These are phyloP conservation scores for Phytophthora palmivora DNA, from an alignment of 352 stramenopile species.

Conservation along the genomic window DNA sequence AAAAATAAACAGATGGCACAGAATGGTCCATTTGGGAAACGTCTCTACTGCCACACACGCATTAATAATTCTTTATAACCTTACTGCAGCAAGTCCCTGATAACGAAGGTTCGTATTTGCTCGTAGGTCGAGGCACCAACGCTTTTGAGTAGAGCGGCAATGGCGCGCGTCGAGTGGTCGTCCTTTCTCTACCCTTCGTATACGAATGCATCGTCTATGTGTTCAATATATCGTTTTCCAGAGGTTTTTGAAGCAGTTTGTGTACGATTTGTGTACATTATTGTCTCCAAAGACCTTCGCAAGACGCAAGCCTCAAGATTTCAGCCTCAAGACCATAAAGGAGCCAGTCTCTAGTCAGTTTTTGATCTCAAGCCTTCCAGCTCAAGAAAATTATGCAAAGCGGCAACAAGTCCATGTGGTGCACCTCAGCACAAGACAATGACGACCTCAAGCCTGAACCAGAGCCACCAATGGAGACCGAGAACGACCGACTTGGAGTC, in stretches of 20 bases:
- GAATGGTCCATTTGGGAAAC: no score
- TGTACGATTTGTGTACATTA: conserved; percentile 41
- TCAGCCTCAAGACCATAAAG: conserved; percentile 23
- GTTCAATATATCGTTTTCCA: conserved; percentile 15
- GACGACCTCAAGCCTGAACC: conserved; percentile 20
- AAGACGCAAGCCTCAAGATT: conserved; percentile 20
- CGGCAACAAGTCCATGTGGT: conserved; percentile 37
- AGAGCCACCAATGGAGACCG: conserved; percentile 21
- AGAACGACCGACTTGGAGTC: conserved; percentile 29
- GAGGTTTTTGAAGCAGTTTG: conserved; percentile 26
- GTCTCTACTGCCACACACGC: no score
- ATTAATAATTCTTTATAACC: no score
- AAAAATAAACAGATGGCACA: no score
- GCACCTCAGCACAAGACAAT: conserved; percentile 20
- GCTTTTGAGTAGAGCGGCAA: not conserved
- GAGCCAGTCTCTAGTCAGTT: conserved; percentile 5
- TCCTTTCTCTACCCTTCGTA: conserved; percentile 6
- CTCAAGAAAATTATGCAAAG: conserved; percentile 13
- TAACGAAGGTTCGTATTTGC: no score
- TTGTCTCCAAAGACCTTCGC: conserved; percentile 37
- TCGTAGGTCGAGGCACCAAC: no score
- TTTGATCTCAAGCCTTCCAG: conserved; percentile 4
- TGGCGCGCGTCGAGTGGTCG: conserved; percentile 5
- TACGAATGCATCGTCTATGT: conserved; percentile 2
- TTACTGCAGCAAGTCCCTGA: no score